Base-by-base conservation (phyloP, 306 rosid species). In the Vicia sativa region DNA sequence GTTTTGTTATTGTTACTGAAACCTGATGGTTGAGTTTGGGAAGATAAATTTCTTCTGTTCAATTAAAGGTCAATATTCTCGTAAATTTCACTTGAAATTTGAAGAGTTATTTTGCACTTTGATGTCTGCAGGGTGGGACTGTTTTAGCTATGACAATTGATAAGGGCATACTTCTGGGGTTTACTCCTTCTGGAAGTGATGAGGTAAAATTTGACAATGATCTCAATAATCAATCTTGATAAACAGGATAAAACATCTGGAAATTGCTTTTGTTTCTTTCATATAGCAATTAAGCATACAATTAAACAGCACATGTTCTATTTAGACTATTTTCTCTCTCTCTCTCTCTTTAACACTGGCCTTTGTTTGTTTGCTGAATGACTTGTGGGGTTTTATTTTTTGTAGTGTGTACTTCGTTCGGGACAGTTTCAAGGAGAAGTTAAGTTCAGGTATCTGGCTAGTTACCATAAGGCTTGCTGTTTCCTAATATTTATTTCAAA, bases 91-190 rank as follows among this genome's bases (percentile, higher is more conserved):
- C 41, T 31, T 73, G 56, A 65, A 45, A 55, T 71, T 62, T 62
- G 46, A 56, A 48, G 41, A 4, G 26, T 62, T 49, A 28, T 26
- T 57, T 62, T 50, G 21, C 55, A 11, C 65, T 55, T 54, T 37
- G 53, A 54, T 66, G 68, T 61, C 71, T 77, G 48, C 78, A 93
- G 97, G 97, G 99, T 37, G 99, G 99, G 52, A 83, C 68, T 46
- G 97, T 93, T 69, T 85, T 88, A 12, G 99, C 99, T 19, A 86
- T 93, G 97, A 73, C 99, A 7, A 79, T 93, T 34, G 76, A 88
- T 45, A 83, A 69, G 84, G 99, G 99, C 74, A 67, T 93, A 81
- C 97, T 93, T 77, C 74, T 93, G 29, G 99, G 92, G 43, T 93
- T 93, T 68, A 68, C 87, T 77, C 91, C 97, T 70, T 93, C 99